Base-by-base conservation (phyloP, 176 grass and related monocot genomes). In the Zizania latifolia region DNA sequence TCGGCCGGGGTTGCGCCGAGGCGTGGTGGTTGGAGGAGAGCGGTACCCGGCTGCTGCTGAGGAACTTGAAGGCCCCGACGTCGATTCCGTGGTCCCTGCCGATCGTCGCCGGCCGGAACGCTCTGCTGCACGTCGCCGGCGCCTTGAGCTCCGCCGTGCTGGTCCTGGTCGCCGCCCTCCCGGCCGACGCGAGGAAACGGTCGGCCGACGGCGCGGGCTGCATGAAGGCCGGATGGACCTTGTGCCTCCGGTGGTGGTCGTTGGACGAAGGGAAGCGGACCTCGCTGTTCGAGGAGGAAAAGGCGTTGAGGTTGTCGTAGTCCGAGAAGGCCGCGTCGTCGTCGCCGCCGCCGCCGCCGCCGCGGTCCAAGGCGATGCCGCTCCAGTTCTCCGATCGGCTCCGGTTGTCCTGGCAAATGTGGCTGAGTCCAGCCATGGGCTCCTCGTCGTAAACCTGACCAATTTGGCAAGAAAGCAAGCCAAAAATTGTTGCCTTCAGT, bases 321-420 rank as follows among this genome's bases (percentile, higher is more conserved):
- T 93, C 88, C 3, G 85, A 89, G 75, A 60, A 63, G 46, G 75
- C 72, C 2, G 72, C 79, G 62, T 83, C 86, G 72, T 88, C 86
- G 32, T 58, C 79, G 61, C 54, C 85, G 38, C 21, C 57, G 24
- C 55, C 85, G 66, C 30, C n/a, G n/a, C n/a, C n/a, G n/a, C n/a
- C n/a, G n/a, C 65, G 79, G 28, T 78, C 88, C 55, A 90, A 29
- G 71, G 62, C 83, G 63, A 89, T 80, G 59, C 56, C 79, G 57
- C 78, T 58, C 95, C 95, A 99, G 74, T 78, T 94, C 40, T 99
- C 91, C 27, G 95, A 90, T 57, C 86, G 79, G 72, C 91, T 94
- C 48, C 76, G 82, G 39, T 87, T 90, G 50, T 99, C 91, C 11
- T 86, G 82, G 78, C 84, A 81, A 75, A 85, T 85, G 76, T 81